Percentiles rank a stretch among this genome's conserved stretches.
Conservation (phyloP, 371 early-diverging fungal genomes). For the Mortierella sp. region DNA sequence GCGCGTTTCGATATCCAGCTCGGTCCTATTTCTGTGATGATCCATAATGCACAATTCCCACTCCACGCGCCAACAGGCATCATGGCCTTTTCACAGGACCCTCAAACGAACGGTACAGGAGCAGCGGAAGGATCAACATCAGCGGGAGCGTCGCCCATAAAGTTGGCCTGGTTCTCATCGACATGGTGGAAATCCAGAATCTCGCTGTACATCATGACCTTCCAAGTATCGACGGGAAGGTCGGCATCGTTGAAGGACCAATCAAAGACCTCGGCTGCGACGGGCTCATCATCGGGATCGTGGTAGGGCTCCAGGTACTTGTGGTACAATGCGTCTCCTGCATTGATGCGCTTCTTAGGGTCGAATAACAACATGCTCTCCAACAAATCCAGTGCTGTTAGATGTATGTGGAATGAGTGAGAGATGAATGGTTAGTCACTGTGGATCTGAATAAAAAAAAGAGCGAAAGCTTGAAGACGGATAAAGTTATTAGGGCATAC, state of each 20-base stretch:
- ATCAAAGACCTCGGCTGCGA: constrained; percentile 87
- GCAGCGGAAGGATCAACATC: too few species aligned
- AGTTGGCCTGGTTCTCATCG: constrained; percentile 32
- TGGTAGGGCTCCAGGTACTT: constrained; percentile 92
- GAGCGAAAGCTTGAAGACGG: too few species aligned
- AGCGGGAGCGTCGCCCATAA: constrained; percentile 19
- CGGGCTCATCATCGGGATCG: constrained; percentile 94
- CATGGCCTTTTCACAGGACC: too few species aligned
- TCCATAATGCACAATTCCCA: too few species aligned
- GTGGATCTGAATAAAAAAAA: neutral
- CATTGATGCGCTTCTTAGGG: constrained; percentile 92
- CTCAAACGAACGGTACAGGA: too few species aligned
- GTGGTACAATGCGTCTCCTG: constrained; percentile 89
- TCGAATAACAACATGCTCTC: constrained; percentile 95
- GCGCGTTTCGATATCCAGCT: too few species aligned
- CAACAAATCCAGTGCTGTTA: constrained; percentile 86
- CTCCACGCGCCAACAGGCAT: too few species aligned
- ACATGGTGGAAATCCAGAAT: constrained; percentile 78
- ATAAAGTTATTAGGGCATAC: constrained; percentile 21
- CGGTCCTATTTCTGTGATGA: too few species aligned
- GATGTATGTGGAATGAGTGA: neutral
- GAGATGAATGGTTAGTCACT: constrained; percentile 43
- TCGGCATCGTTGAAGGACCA: constrained; percentile 97
- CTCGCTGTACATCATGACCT: constrained; percentile 83
- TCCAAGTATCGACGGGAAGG: constrained; percentile 90